These are phyloP conservation scores for Croton laevigatus DNA, from an alignment of 441 rosid genomes.

Conservation along the genomic window DNA sequence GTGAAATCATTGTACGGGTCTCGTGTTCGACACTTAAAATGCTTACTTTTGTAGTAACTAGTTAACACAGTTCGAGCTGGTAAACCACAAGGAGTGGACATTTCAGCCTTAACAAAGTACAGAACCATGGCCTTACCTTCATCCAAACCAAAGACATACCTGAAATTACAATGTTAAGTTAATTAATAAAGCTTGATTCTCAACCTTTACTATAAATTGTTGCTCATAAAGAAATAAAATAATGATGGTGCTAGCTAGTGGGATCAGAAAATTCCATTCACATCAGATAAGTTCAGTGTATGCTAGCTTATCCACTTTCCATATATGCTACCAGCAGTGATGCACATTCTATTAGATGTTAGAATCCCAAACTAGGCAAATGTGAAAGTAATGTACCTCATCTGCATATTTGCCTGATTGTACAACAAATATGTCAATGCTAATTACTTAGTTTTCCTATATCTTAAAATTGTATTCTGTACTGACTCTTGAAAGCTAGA, in stretches of 20 bases:
- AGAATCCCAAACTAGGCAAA: not conserved
- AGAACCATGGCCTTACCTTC: slow-evolving; percentile 90
- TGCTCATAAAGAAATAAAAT: not conserved
- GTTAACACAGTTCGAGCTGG: slow-evolving; percentile 88
- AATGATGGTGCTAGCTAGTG: not conserved
- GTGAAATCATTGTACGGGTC: slow-evolving; percentile 72
- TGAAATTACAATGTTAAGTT: slow-evolving; percentile 25
- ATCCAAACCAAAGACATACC: slow-evolving; percentile 70
- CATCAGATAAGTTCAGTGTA: not conserved
- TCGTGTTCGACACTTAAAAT: slow-evolving; percentile 61
- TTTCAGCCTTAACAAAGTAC: slow-evolving; percentile 74
- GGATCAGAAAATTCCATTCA: not conserved
- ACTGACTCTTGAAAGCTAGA: not conserved
- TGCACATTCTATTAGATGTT: not conserved
- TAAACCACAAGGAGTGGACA: slow-evolving; percentile 68
- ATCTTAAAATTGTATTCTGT: not conserved
- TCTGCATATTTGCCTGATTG: not conserved
- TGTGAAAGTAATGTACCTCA: slow-evolving; percentile 1
- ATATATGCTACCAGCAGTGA: slow-evolving; percentile 1
- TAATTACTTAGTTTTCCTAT: not conserved
- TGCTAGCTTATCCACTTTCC: slow-evolving; percentile 5
- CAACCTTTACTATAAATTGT: not conserved
- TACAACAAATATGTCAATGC: not conserved
- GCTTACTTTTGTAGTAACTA: slow-evolving; percentile 87
- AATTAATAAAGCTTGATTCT: not conserved